Evolutionary conservation across 805 yeast species (phyloP).

Genomic region (Kodamaea fukazawae): DNA sequence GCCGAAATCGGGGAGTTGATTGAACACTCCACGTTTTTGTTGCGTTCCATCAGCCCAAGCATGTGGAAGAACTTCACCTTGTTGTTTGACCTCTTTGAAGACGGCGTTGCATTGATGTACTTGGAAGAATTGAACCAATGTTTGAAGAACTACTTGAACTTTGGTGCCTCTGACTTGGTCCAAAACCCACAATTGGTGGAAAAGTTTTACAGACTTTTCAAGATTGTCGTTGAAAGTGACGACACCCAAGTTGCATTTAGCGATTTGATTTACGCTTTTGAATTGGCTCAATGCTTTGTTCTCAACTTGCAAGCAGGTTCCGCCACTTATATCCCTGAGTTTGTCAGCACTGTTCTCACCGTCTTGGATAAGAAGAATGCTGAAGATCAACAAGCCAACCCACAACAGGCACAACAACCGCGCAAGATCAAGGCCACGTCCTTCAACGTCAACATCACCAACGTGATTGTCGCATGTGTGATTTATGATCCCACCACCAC

Average conservation of each 20-base stretch:
- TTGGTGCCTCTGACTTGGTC: constrained; percentile 39
- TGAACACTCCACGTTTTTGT: constrained; percentile 45
- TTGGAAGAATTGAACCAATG: constrained; percentile 75
- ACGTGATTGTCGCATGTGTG: constrained; percentile 63
- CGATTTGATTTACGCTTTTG: constrained; percentile 59
- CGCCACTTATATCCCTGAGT: constrained; percentile 42
- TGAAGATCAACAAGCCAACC: constrained; percentile 19
- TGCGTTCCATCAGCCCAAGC: constrained; percentile 48
- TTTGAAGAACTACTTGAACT: constrained; percentile 69
- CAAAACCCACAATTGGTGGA: constrained; percentile 44
- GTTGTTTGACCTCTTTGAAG: constrained; percentile 31
- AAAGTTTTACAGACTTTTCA: constrained; percentile 52
- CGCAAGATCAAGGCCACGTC: constrained; percentile 29
- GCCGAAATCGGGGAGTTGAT: constrained; percentile 72
- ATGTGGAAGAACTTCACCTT: constrained; percentile 73
- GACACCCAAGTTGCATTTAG: constrained; percentile 46
- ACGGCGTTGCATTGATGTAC: constrained; percentile 58
- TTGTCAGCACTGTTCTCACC: constrained; percentile 45
- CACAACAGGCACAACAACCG: not conserved
- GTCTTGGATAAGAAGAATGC: constrained; percentile 27
- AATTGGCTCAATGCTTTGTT: constrained; percentile 61
- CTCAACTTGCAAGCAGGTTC: constrained; percentile 53
- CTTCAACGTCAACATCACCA: constrained; percentile 50
- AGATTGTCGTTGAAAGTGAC: constrained; percentile 43
- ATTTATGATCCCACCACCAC: constrained; percentile 58